Conservation (phyloP, 2,329 filamentous ascomycete species). For the Venturia asperata region DNA sequence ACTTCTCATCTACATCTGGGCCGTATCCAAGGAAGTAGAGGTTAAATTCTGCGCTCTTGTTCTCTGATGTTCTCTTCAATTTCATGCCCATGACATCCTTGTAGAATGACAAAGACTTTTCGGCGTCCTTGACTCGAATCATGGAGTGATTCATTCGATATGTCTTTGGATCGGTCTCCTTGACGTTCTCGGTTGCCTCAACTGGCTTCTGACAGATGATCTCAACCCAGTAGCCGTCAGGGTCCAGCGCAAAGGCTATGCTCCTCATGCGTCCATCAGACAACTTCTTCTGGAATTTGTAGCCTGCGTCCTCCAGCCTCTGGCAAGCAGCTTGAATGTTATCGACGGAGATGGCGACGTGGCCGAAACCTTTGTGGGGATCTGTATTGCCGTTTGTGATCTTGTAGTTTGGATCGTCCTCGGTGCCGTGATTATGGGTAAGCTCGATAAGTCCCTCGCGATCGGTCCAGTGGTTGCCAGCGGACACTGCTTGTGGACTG, state of each 20-base stretch:
- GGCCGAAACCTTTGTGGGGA: conserved; percentile 73
- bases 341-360: conserved; percentile 65
- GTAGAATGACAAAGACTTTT: conserved; percentile 44
- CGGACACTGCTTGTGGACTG: conserved; percentile 63
- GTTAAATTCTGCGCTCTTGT: conserved; percentile 66
- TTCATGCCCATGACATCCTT: conserved; percentile 84
- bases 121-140: conserved; percentile 74
- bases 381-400: conserved; percentile 88
- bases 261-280: conserved; percentile 78
- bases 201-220: conserved; percentile 65
- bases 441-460: conserved; percentile 88
- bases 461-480: conserved; percentile 67
- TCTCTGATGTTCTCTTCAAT: conserved; percentile 66
- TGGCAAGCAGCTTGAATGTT: conserved; percentile 81
- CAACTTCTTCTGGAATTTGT: conserved; percentile 92
- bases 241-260: conserved; percentile 87
- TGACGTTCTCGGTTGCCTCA: conserved; percentile 64
- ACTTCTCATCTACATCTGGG: conserved; percentile 40
- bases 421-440: conserved; percentile 79
- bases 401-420: conserved; percentile 72
- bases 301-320: conserved; percentile 81
- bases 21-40: conserved; percentile 87
- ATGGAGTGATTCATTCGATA: conserved; percentile 89
- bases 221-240: conserved; percentile 67
- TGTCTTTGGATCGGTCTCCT: conserved; percentile 62